Evolutionary conservation across 2,329 filamentous ascomycete species (phyloP).

Genomic region (Amesomyces nigricolor): DNA sequence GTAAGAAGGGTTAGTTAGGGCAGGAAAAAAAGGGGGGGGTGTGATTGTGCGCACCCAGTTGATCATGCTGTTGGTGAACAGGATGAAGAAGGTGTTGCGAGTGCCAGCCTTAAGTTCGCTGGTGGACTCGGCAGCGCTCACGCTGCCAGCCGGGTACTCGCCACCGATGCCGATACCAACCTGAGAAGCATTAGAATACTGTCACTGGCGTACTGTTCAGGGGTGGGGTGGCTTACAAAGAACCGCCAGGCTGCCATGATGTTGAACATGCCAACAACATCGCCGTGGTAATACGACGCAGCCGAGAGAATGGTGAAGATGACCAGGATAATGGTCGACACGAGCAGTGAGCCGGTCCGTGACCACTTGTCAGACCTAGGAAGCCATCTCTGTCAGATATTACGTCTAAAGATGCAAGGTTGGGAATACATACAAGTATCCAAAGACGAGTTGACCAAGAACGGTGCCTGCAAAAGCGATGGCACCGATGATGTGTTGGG

Average conservation of each 20-base stretch:
- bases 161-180: slow-evolving; percentile 72
- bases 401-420: background rate
- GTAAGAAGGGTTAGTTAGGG: background rate
- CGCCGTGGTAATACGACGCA: slow-evolving; percentile 69
- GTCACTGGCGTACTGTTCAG: background rate
- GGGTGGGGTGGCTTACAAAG: slow-evolving; percentile 49
- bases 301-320: slow-evolving; percentile 76
- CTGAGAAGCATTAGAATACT: slow-evolving; percentile 9
- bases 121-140: slow-evolving; percentile 77
- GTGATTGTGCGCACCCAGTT: slow-evolving; percentile 43
- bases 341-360: slow-evolving; percentile 72
- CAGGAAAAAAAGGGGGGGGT: background rate
- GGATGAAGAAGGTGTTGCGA: slow-evolving; percentile 84
- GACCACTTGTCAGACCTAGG: slow-evolving; percentile 66
- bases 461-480: slow-evolving; percentile 87
- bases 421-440: slow-evolving; percentile 50
- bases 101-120: slow-evolving; percentile 75
- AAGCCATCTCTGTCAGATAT: background rate
- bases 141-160: slow-evolving; percentile 78
- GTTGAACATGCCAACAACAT: slow-evolving; percentile 65
- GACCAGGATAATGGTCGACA: slow-evolving; percentile 77
- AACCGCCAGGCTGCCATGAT: slow-evolving; percentile 77
- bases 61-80: slow-evolving; percentile 86
- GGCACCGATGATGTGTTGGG: slow-evolving; percentile 68
- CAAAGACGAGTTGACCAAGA: slow-evolving; percentile 74